phyloP scores from a whole-genome alignment of 371 early-diverging fungal species.

The Apophysomyces sp. region DNA sequence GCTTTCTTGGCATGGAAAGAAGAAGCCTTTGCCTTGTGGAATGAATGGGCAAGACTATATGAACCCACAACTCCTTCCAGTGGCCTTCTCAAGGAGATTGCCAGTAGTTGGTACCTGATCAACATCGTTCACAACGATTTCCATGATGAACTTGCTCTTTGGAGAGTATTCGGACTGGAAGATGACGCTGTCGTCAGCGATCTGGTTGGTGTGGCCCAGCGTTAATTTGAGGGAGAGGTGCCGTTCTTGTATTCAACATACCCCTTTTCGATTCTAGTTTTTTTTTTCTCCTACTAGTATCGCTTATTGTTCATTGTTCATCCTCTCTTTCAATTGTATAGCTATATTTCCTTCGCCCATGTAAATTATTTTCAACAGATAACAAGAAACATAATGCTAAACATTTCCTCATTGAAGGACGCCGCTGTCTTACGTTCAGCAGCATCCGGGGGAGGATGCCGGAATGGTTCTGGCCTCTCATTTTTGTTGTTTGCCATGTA shows the following conservation, averaged over 20 bases:
- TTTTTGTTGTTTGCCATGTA: too few species aligned
- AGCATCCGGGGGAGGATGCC: too few species aligned
- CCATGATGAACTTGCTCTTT: conserved; percentile 71
- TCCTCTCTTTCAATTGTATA: too few species aligned
- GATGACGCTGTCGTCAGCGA: conserved; percentile 40
- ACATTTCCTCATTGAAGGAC: too few species aligned
- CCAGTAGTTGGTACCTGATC: conserved; percentile 85
- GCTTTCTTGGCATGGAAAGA: conserved; percentile 97
- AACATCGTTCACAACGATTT: conserved; percentile 97
- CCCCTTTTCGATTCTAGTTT: neutral
- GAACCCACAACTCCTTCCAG: conserved; percentile 56
- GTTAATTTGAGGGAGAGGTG: neutral
- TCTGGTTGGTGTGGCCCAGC: conserved; percentile 13
- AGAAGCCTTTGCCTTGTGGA: conserved; percentile 96
- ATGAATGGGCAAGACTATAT: conserved; percentile 86
- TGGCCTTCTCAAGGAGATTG: conserved; percentile 66
- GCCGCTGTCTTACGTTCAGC: too few species aligned
- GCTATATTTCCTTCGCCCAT: too few species aligned
- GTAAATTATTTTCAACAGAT: too few species aligned
- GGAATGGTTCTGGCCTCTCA: too few species aligned
- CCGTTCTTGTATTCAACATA: conserved; percentile 2
- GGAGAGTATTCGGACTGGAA: conserved; percentile 66
- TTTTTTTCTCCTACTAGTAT: too few species aligned
- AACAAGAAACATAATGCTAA: too few species aligned
- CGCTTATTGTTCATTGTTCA: too few species aligned